Percentiles rank a stretch among this genome's conserved stretches.
Conservation (phyloP, 495 filamentous ascomycete genomes). For the Aspergillus nanangensis region DNA sequence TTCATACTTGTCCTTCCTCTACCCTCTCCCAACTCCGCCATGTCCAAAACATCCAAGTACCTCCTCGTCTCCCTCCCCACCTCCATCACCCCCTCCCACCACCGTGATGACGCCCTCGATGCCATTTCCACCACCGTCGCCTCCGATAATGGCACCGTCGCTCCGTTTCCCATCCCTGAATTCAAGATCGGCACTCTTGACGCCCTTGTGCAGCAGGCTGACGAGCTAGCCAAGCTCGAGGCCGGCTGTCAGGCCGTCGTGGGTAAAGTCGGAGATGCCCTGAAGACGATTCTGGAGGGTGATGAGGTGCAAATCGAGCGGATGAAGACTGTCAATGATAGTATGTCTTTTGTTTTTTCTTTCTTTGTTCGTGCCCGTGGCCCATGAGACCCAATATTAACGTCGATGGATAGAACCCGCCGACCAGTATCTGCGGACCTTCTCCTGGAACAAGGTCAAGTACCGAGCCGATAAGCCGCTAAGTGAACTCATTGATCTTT, state of each 20-base stretch:
- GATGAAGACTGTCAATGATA: constrained; percentile 94
- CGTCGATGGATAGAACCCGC: constrained; percentile 63
- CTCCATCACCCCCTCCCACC: constrained; percentile 65
- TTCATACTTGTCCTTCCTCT: constrained; percentile 3
- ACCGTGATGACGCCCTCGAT: constrained; percentile 75
- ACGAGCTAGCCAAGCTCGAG: constrained; percentile 88
- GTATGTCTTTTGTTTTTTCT: constrained; percentile 47
- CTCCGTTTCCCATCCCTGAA: constrained; percentile 77
- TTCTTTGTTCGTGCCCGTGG: neutral
- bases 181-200: constrained; percentile 98
- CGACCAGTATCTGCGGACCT: constrained; percentile 84
- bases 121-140: constrained; percentile 67
- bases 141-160: constrained; percentile 69
- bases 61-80: constrained; percentile 71
- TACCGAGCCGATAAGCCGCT: constrained; percentile 89
- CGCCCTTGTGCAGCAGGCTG: constrained; percentile 92
- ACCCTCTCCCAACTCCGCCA: constrained; percentile 25
- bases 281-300: constrained; percentile 73
- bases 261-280: constrained; percentile 79
- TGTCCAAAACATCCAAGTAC: constrained; percentile 61
- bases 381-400: constrained; percentile 7
- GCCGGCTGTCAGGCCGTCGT: constrained; percentile 75
- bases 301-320: constrained; percentile 77
- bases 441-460: constrained; percentile 94
- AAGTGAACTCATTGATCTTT: constrained; percentile 73